phyloP scores from a whole-genome alignment of 2,329 filamentous ascomycete species.

The Penicillium digitatum region DNA sequence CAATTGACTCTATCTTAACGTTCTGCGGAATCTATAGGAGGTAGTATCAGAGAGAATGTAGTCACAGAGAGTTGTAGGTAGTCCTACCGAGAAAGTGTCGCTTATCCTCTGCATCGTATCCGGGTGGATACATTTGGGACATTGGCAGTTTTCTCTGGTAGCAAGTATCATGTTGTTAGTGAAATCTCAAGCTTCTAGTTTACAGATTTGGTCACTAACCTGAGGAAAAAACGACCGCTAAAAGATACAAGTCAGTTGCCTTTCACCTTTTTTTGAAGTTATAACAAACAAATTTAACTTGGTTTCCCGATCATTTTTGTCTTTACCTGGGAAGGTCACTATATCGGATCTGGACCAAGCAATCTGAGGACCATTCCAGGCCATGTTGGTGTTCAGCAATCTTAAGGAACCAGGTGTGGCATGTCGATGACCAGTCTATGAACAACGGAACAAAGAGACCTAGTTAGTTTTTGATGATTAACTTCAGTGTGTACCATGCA shows the following conservation, averaged over 20 bases:
- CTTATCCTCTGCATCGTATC: slow-evolving; percentile 66
- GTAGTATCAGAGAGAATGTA: background rate
- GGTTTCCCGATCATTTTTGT: background rate
- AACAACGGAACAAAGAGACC: background rate
- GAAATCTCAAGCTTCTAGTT: background rate
- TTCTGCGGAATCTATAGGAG: slow-evolving; percentile 46
- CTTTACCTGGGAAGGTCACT: background rate
- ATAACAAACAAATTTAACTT: background rate
- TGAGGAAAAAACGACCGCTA: slow-evolving; percentile 22
- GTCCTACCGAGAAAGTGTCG: slow-evolving; percentile 61
- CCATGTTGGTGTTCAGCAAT: background rate
- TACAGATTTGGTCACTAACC: slow-evolving; percentile 5
- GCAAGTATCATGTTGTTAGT: slow-evolving; percentile 6
- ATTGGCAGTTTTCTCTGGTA: slow-evolving; percentile 68
- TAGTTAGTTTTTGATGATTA: background rate
- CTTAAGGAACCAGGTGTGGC: background rate
- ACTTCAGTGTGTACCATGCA: too few species aligned
- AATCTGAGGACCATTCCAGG: background rate
- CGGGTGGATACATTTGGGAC: slow-evolving; percentile 61
- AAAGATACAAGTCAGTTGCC: background rate
- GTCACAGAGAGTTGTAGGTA: background rate
- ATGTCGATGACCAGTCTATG: background rate
- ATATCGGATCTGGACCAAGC: background rate
- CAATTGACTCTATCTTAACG: slow-evolving; percentile 37
- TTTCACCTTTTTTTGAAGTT: background rate